These are phyloP conservation scores for Penicillium sp. DNA, from an alignment of 2,329 filamentous ascomycete genomes.

Conservation along the genomic window DNA sequence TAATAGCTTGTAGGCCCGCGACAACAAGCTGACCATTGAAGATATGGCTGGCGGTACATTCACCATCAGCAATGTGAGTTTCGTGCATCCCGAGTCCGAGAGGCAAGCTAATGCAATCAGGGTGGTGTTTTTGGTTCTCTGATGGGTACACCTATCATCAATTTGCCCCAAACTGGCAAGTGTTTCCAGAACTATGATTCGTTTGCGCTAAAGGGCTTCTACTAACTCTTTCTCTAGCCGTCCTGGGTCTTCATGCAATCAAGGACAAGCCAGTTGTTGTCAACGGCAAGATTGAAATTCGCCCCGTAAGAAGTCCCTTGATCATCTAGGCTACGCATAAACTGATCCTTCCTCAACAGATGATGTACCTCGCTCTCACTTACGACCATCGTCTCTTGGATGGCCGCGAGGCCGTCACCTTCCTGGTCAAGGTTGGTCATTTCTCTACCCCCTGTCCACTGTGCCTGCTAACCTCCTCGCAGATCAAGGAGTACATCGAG, in stretches of 20 bases:
- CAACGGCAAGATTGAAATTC: conserved; percentile 89
- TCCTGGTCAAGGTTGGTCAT: conserved; percentile 70
- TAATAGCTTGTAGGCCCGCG: conserved; percentile 62
- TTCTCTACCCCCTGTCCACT: not conserved
- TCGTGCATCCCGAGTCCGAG: not conserved
- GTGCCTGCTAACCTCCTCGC: conserved; percentile 11
- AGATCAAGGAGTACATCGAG: conserved; percentile 92
- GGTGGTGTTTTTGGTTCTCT: conserved; percentile 93
- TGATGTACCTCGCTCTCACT: conserved; percentile 98
- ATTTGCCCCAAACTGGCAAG: conserved; percentile 75
- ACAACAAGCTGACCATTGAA: conserved; percentile 95
- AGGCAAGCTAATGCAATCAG: conserved; percentile 25
- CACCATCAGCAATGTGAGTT: conserved; percentile 79
- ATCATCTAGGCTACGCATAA: not conserved
- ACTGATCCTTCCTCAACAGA: conserved; percentile 43
- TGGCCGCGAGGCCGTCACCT: conserved; percentile 90
- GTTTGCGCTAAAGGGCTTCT: not conserved
- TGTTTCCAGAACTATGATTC: not conserved
- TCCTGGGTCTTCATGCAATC: conserved; percentile 89
- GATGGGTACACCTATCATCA: conserved; percentile 98
- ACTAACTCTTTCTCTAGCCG: conserved; percentile 44
- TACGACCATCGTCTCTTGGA: conserved; percentile 96
- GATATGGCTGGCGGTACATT: conserved; percentile 99
- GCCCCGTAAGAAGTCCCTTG: conserved; percentile 53
- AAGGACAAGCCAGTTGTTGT: conserved; percentile 87